A percentile compares a stretch with the other conserved stretches of the same genome.
phyloP scores from a whole-genome alignment of 345 rosid species.

The Citrus inodora region DNA sequence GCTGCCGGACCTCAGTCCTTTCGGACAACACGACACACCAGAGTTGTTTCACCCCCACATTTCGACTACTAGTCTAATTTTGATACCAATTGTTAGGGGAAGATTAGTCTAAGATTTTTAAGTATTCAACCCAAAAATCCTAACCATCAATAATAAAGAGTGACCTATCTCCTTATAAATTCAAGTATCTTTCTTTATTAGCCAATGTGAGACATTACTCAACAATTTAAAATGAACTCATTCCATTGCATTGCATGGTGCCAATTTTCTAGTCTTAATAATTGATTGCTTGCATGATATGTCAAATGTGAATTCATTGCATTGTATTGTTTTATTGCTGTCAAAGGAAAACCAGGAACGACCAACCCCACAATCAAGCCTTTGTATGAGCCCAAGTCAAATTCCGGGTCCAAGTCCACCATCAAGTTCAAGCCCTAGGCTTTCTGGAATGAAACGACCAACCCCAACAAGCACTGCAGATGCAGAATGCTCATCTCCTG shows the following conservation, averaged over 20 bases:
- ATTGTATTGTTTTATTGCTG: neutral
- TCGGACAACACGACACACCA: too few relatives aligned
- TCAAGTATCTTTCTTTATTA: too few relatives aligned
- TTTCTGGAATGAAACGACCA: slow-evolving; percentile 6
- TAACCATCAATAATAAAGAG: too few relatives aligned
- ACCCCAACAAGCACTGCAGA: slow-evolving; percentile 4
- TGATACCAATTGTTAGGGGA: fast-evolving
- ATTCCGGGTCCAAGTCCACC: neutral
- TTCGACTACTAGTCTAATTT: too few relatives aligned
- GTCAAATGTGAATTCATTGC: neutral
- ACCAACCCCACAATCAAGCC: neutral
- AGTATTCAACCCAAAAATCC: too few relatives aligned
- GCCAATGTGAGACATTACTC: too few relatives aligned
- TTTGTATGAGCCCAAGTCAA: neutral
- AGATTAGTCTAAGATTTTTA: too few relatives aligned
- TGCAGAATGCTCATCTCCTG: neutral
- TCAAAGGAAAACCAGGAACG: too few relatives aligned
- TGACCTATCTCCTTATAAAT: too few relatives aligned
- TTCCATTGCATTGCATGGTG: neutral
- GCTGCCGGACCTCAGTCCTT: fast-evolving
- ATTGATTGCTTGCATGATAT: neutral
- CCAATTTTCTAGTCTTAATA: neutral
- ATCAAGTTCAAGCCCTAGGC: neutral
- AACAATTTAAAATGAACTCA: neutral
- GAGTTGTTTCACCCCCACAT: too few relatives aligned